Percentiles rank a stretch among this genome's conserved stretches.
phyloP scores from a whole-genome alignment of 1,284 basidiomycete species.

The Chondrostereum purpureum region DNA sequence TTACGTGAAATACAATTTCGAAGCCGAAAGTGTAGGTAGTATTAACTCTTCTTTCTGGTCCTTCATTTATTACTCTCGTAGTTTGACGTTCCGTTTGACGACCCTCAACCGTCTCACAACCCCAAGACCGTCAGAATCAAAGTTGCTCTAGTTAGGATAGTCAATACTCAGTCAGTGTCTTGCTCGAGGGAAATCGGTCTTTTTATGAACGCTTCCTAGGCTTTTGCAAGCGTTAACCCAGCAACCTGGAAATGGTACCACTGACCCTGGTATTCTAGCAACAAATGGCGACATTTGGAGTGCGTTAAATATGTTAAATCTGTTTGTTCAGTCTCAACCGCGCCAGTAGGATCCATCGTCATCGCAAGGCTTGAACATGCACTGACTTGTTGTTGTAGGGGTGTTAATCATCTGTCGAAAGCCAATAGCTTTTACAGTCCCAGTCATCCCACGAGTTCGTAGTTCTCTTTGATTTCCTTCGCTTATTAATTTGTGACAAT shows the following conservation, averaged over 20 bases:
- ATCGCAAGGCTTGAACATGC: no score
- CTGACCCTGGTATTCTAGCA: slow-evolving; percentile 1
- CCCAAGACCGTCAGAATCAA: slow-evolving; percentile 16
- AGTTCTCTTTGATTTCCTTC: background rate
- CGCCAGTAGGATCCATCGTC: slow-evolving; percentile 22
- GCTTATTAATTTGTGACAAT: slow-evolving; percentile 5
- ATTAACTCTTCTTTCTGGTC: no score
- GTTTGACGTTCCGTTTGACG: slow-evolving; percentile 22
- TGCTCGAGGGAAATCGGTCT: slow-evolving; percentile 6
- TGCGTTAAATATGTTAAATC: slow-evolving; percentile 28
- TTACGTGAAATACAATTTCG: slow-evolving; percentile 18
- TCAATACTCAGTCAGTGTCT: slow-evolving; percentile 18
- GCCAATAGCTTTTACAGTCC: slow-evolving; percentile 23
- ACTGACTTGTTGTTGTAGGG: no score
- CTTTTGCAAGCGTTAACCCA: slow-evolving; percentile 5
- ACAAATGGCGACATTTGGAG: slow-evolving; percentile 16
- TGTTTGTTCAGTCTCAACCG: slow-evolving; percentile 27
- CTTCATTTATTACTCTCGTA: no score
- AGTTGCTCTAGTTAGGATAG: slow-evolving; percentile 17
- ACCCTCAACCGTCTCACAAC: slow-evolving; percentile 4
- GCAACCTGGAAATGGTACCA: slow-evolving; percentile 10
- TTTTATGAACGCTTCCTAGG: slow-evolving; percentile 10
- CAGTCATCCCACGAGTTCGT: slow-evolving; percentile 13
- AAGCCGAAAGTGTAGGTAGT: no score
- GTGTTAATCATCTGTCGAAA: slow-evolving; percentile 20